These are phyloP conservation scores for Fusarium xyrophilum DNA, from an alignment of 2,329 filamentous ascomycete species.

Conservation along the genomic window DNA sequence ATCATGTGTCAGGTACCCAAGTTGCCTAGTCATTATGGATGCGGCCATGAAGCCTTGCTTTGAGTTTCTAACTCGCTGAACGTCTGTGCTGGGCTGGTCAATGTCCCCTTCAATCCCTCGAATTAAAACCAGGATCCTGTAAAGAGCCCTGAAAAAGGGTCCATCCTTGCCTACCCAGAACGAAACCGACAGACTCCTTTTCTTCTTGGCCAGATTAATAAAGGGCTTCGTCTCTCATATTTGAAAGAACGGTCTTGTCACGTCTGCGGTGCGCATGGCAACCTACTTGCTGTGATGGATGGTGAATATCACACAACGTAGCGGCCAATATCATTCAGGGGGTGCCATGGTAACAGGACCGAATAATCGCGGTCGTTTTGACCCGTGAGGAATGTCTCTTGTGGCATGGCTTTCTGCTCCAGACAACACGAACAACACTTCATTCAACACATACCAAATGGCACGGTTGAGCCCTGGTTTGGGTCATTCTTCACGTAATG, in stretches of 20 bases:
- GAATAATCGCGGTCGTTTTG: constrained; percentile 11
- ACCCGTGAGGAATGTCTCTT: constrained; percentile 26
- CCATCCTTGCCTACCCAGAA: background rate
- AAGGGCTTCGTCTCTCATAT: background rate
- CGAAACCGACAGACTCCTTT: background rate
- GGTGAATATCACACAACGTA: constrained; percentile 11
- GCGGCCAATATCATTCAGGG: constrained; percentile 13
- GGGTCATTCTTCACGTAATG: background rate
- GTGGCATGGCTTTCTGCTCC: background rate
- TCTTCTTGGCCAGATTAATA: background rate
- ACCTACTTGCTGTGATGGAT: background rate
- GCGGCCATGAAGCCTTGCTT: constrained; percentile 22
- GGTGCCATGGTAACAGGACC: constrained; percentile 28
- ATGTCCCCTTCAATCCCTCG: constrained; percentile 24
- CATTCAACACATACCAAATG: constrained; percentile 14
- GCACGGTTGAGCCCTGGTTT: constrained; percentile 1
- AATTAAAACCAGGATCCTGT: constrained; percentile 14
- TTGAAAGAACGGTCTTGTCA: background rate
- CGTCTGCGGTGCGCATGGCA: background rate
- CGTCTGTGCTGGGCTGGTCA: constrained; percentile 23
- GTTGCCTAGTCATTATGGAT: constrained; percentile 14
- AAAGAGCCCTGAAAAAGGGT: constrained; percentile 24
- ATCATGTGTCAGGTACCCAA: constrained; percentile 20
- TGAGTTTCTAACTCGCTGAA: constrained; percentile 10
- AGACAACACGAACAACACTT: constrained; percentile 1